Evolutionary conservation across 345 rosid genomes (phyloP).

Genomic region (Bretschneidera sinensis): DNA sequence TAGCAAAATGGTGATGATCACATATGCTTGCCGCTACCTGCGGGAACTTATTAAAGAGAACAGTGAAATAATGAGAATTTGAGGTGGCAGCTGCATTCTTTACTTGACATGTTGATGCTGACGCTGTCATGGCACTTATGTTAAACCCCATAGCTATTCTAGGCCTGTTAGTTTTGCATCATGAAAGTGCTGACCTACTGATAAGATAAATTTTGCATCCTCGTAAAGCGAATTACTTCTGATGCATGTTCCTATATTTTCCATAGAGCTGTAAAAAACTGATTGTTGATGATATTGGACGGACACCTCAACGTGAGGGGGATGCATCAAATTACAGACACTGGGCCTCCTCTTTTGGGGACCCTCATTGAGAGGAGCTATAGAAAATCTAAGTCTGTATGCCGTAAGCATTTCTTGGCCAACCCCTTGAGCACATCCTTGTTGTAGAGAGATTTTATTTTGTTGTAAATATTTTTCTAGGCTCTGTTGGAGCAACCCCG

Average conservation of each 20-base stretch:
- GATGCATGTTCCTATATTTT: background rate
- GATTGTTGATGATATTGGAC: conserved; percentile 71
- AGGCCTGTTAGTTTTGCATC: background rate
- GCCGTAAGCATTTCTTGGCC: conserved; percentile 68
- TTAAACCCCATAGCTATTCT: too few relatives aligned
- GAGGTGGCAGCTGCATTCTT: too few relatives aligned
- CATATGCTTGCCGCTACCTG: too few relatives aligned
- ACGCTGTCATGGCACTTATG: too few relatives aligned
- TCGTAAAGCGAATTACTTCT: too few relatives aligned
- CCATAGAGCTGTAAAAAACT: conserved; percentile 67
- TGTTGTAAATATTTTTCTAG: too few relatives aligned
- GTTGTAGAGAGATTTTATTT: conserved; percentile 22
- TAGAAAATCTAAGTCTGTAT: conserved; percentile 38
- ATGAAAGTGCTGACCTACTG: too few relatives aligned
- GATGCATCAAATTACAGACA: conserved; percentile 49
- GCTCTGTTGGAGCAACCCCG: too few relatives aligned
- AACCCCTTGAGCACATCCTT: conserved; percentile 48
- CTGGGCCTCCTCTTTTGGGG: conserved; percentile 44
- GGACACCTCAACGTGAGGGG: conserved; percentile 52
- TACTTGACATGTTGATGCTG: too few relatives aligned
- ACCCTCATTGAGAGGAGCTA: conserved; percentile 38
- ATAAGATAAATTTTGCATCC: background rate
- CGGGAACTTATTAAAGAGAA: too few relatives aligned
- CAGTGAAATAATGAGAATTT: too few relatives aligned
- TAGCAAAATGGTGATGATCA: too few relatives aligned